Percentiles rank a stretch among this genome's conserved stretches.
These are phyloP conservation scores for Fonsecaea monophora DNA, from an alignment of 2,329 filamentous ascomycete genomes.

Conservation along the genomic window DNA sequence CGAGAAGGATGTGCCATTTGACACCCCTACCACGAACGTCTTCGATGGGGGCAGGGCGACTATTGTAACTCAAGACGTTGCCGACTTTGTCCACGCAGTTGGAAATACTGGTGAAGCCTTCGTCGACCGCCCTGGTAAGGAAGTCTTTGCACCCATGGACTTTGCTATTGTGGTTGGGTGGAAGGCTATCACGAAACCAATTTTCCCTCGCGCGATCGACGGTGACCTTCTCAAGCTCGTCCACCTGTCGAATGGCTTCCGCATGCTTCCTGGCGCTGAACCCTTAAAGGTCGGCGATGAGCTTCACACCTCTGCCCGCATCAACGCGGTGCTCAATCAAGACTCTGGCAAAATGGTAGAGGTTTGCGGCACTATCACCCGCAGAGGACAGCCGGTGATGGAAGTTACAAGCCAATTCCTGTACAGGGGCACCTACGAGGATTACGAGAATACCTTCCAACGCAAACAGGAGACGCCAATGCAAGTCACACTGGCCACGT, in stretches of 20 bases:
- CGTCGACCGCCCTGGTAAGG: constrained; percentile 92
- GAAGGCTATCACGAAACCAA: constrained; percentile 99
- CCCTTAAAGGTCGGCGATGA: constrained; percentile 95
- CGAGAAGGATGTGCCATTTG: constrained; percentile 79
- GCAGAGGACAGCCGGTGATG: constrained; percentile 87
- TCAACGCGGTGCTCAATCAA: constrained; percentile 98
- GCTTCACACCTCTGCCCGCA: constrained; percentile 88
- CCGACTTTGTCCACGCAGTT: constrained; percentile 98
- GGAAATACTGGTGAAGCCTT: constrained; percentile 98
- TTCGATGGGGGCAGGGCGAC: constrained; percentile 89
- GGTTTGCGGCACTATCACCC: constrained; percentile 94
- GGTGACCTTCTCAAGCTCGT: constrained; percentile 95
- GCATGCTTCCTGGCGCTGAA: constrained; percentile 95
- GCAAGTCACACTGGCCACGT: constrained; percentile 84
- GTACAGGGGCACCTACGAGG: constrained; percentile 89
- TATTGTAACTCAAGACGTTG: constrained; percentile 91
- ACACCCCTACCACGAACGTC: constrained; percentile 80
- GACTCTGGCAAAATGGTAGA: constrained; percentile 99
- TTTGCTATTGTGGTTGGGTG: constrained; percentile 97
- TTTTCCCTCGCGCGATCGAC: constrained; percentile 95
- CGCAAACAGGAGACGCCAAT: constrained; percentile 95
- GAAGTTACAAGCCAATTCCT: constrained; percentile 98
- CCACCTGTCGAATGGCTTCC: constrained; percentile 95
- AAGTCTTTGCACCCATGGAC: constrained; percentile 96
- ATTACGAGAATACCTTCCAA: constrained; percentile 98